A percentile compares a stretch with the other conserved stretches of the same genome.
These are phyloP conservation scores for Coix lacrymajobi DNA, from an alignment of 176 grass and related monocot genomes.

Conservation along the genomic window DNA sequence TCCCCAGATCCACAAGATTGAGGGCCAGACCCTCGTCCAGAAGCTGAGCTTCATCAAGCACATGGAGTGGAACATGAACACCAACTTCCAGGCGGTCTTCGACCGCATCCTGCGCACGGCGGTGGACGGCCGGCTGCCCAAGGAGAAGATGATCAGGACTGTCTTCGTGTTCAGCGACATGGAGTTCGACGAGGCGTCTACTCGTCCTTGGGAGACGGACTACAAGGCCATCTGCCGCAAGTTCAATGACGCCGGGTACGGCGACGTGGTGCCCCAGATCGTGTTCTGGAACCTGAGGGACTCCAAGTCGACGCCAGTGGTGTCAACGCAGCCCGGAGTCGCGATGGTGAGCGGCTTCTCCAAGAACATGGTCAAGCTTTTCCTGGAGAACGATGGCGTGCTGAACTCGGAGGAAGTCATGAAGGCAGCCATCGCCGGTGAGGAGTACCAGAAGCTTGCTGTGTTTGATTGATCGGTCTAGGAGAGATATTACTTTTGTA, in stretches of 20 bases:
- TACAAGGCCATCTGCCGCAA: slow-evolving; percentile 33
- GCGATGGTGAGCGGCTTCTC: slow-evolving; percentile 46
- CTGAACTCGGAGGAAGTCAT: slow-evolving; percentile 24
- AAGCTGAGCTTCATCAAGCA: too few relatives aligned
- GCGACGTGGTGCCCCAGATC: too few relatives aligned
- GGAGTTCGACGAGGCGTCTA: slow-evolving; percentile 75
- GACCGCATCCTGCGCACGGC: too few relatives aligned
- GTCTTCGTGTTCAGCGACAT: slow-evolving; percentile 83
- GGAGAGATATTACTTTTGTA: too few relatives aligned
- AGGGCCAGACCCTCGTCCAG: too few relatives aligned
- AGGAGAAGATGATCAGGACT: too few relatives aligned
- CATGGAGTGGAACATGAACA: too few relatives aligned
- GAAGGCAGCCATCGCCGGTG: slow-evolving; percentile 27
- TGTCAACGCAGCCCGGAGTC: slow-evolving; percentile 22
- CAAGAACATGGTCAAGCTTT: slow-evolving; percentile 45
- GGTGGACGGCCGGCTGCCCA: too few relatives aligned
- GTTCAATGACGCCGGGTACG: too few relatives aligned
- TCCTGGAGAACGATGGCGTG: slow-evolving; percentile 34
- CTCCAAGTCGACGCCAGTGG: slow-evolving; percentile 27
- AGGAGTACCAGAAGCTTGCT: slow-evolving; percentile 39
- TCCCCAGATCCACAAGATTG: too few relatives aligned
- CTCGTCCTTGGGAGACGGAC: slow-evolving; percentile 61
- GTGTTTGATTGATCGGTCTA: slow-evolving; percentile 29
- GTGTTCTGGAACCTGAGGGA: neutral
- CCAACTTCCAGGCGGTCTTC: too few relatives aligned